These are phyloP conservation scores for Oryza punctata DNA, from an alignment of 176 grass and related monocot genomes.

Conservation along the genomic window DNA sequence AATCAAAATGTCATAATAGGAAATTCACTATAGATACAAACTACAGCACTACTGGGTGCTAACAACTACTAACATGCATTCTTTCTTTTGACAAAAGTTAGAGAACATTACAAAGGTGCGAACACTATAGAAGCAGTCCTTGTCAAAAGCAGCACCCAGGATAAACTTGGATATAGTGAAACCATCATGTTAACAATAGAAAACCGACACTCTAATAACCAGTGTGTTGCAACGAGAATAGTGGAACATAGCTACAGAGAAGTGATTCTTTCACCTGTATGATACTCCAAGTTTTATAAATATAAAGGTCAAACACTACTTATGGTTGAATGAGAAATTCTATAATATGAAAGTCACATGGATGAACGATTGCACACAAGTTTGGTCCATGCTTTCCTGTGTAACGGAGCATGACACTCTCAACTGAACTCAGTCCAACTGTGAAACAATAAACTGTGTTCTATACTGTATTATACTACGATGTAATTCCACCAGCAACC, in stretches of 20 bases:
- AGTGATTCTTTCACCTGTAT: not conserved
- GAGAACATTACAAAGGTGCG: not conserved
- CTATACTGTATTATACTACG: not conserved
- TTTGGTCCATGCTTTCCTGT: not conserved
- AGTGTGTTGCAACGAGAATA: not conserved
- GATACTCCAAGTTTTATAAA: not conserved
- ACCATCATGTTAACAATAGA: not conserved
- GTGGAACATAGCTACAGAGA: not conserved
- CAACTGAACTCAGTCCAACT: not conserved
- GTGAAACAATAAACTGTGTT: not conserved
- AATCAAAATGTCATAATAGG: not conserved
- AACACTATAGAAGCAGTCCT: not conserved
- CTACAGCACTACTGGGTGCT: not conserved
- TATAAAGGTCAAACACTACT: not conserved
- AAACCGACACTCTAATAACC: not conserved
- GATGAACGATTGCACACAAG: not conserved
- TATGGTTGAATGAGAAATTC: not conserved
- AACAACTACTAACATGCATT: not conserved
- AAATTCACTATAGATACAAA: not conserved
- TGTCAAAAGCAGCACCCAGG: slow-evolving; percentile 11
- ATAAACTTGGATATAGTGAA: not conserved
- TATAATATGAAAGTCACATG: not conserved
- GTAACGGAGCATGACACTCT: not conserved
- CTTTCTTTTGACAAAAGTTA: slow-evolving; percentile 6
- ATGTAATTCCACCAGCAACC: not conserved